Evolutionary conservation across 371 early-diverging fungal genomes (phyloP).

Genomic region (Rhizopus microsporus): DNA sequence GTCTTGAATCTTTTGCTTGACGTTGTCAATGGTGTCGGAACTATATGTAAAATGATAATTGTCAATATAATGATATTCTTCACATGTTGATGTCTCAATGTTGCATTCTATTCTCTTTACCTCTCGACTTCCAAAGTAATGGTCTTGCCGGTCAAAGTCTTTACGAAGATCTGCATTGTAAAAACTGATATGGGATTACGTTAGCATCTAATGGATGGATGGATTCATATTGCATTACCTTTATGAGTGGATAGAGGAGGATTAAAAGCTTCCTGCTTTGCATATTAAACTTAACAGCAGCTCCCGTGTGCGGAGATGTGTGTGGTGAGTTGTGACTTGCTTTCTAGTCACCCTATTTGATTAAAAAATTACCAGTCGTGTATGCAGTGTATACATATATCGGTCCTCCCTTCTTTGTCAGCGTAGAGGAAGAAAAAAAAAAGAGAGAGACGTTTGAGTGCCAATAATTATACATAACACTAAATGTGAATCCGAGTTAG

Average conservation of each 20-base stretch:
- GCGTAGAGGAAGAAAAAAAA: no score
- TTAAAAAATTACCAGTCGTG: no score
- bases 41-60: slow-evolving; percentile 61
- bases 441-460: no score
- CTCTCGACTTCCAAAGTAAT: slow-evolving; percentile 97
- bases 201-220: slow-evolving; percentile 12
- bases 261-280: slow-evolving; percentile 10
- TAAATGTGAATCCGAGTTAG: no score
- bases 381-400: no score
- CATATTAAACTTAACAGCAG: neutral
- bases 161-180: slow-evolving; percentile 78
- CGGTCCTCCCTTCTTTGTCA: no score
- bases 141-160: slow-evolving; percentile 85
- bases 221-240: slow-evolving; percentile 19
- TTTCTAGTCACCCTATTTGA: no score
- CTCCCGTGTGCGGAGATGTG: no score
- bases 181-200: slow-evolving; percentile 11
- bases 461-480: no score
- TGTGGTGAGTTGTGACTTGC: no score
- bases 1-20: slow-evolving; percentile 98
- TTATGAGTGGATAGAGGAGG: slow-evolving; percentile 36
- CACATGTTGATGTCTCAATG: slow-evolving; percentile 67
- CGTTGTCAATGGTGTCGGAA: slow-evolving; percentile 95
- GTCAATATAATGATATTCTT: slow-evolving; percentile 68
- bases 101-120: slow-evolving; percentile 60